Base-by-base conservation (phyloP, 1,284 basidiomycete species). In the Ceratobasidium sp. region DNA sequence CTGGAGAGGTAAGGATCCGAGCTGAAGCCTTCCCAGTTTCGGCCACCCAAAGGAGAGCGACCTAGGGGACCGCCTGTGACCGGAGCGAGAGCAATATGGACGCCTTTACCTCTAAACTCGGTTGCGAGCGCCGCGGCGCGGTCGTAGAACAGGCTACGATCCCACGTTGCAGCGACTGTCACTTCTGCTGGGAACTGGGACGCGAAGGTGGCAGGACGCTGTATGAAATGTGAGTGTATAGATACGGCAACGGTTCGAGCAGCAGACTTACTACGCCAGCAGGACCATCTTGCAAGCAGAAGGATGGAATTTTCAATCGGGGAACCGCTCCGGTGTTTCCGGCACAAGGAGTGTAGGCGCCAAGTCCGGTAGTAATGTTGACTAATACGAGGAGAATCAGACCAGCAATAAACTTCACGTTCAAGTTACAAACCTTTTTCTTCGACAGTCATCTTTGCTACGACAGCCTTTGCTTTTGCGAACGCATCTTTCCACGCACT, bases 101-200 rank as follows among this genome's bases (percentile, higher is more conserved):
- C 91, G 57, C 96, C 96, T 83, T 96, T 96, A 52, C 89, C 91
- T 79, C 89, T 88, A 84, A 92, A 91, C 85, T 97, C 95, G 62
- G 86, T 83, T 48, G 94, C 95, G 89, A 96, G 92, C 74, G 90
- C 91, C 12, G 89, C 81, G n/a, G 93, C 95, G 6, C 42, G 61
- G 38, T 64, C 40, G 78, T 93, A 91, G 61, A 96, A 91, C 46
- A 96, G 85, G 4, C 84, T 84, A 23, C 90, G 90, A 80, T 91
- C 54, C 83, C 84, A 77, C 13, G 23, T 75, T 33, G 50, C 54
- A 40, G 38, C 57, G 33, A 23, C 42, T 33, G 64, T 74, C n/a
- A 79, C 68, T 57, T 46, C 67, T 28, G 48, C 50, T 48, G 56
- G 69, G 33, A 75, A 75, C 23, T 75, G 61, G 6, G 44, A 67